Evolutionary conservation across 176 grass and related monocot genomes (phyloP).

Genomic region (Chrysopogon serrulatus): DNA sequence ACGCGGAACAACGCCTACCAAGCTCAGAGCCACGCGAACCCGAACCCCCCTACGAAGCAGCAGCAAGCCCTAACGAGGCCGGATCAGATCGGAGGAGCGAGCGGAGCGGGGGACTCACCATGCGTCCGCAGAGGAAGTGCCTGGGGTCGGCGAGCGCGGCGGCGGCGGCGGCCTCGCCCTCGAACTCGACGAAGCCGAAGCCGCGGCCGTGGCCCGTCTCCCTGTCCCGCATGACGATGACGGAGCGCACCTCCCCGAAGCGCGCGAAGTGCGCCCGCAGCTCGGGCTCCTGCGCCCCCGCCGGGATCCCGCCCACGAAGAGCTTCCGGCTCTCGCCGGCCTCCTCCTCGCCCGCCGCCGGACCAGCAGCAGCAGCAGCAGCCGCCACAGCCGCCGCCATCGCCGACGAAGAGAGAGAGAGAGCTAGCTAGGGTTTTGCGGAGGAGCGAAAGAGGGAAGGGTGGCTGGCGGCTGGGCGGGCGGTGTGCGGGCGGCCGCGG

Average conservation of each 20-base stretch:
- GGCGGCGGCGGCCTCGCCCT: conserved; percentile 7
- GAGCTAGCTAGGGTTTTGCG: conserved; percentile 34
- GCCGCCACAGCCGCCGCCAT: conserved; percentile 19
- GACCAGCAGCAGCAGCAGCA: neutral
- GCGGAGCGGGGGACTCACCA: conserved; percentile 36
- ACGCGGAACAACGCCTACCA: neutral
- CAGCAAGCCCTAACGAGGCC: neutral
- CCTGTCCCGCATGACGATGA: conserved; percentile 67
- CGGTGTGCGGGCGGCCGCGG: conserved; percentile 25
- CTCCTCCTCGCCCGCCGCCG: neutral
- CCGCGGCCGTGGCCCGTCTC: conserved; percentile 31
- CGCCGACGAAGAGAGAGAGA: neutral
- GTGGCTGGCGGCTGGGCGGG: neutral
- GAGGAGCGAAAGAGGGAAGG: neutral
- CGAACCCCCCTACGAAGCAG: neutral
- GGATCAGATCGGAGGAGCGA: conserved; percentile 26
- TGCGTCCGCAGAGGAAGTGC: conserved; percentile 50
- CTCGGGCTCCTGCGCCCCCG: conserved; percentile 46
- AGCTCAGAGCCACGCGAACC: neutral
- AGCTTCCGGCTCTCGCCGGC: conserved; percentile 57
- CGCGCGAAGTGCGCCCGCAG: conserved; percentile 40
- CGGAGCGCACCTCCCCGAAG: conserved; percentile 60
- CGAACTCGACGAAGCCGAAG: conserved; percentile 39
- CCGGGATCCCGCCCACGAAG: conserved; percentile 78
- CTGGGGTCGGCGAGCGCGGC: conserved; percentile 51